Evolutionary conservation across 257 asterid species (phyloP).

Genomic region (Dorcoceras hygrometricum): DNA sequence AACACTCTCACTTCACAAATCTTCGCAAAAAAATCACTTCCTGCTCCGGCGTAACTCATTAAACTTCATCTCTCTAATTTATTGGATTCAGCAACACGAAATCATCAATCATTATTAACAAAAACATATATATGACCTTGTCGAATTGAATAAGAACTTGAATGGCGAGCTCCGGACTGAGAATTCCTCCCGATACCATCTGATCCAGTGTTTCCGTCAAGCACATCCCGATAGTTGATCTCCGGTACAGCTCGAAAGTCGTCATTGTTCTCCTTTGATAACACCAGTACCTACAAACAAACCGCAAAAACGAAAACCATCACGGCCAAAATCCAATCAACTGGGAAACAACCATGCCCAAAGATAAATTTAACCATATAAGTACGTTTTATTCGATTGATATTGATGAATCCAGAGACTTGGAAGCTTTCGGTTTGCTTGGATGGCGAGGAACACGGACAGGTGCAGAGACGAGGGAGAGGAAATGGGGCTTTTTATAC

Average conservation of each 20-base stretch:
- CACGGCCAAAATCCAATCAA: background rate
- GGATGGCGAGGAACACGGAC: slow-evolving; percentile 19
- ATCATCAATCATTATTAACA: too few relatives aligned
- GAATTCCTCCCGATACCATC: slow-evolving; percentile 68
- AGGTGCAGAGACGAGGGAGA: slow-evolving; percentile 43
- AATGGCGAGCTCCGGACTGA: slow-evolving; percentile 83
- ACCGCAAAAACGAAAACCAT: slow-evolving; percentile 12
- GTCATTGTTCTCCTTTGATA: slow-evolving; percentile 55
- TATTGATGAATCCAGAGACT: background rate
- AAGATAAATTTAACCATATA: background rate
- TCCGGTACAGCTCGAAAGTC: slow-evolving; percentile 84
- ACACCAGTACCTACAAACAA: slow-evolving; percentile 18
- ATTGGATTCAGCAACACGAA: too few relatives aligned
- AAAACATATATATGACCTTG: too few relatives aligned
- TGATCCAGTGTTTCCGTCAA: slow-evolving; percentile 86
- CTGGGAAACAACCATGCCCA: background rate
- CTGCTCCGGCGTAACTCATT: background rate
- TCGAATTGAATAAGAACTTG: slow-evolving; percentile 96
- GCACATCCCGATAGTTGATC: slow-evolving; percentile 93
- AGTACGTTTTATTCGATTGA: background rate
- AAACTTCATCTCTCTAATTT: background rate
- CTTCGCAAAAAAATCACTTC: too few relatives aligned
- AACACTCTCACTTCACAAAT: too few relatives aligned
- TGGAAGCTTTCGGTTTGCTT: slow-evolving; percentile 12
- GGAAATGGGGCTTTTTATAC: slow-evolving; percentile 70